These are phyloP conservation scores for Cutaneotrichosporon sp. DNA, from an alignment of 1,284 basidiomycete species.

Conservation along the genomic window DNA sequence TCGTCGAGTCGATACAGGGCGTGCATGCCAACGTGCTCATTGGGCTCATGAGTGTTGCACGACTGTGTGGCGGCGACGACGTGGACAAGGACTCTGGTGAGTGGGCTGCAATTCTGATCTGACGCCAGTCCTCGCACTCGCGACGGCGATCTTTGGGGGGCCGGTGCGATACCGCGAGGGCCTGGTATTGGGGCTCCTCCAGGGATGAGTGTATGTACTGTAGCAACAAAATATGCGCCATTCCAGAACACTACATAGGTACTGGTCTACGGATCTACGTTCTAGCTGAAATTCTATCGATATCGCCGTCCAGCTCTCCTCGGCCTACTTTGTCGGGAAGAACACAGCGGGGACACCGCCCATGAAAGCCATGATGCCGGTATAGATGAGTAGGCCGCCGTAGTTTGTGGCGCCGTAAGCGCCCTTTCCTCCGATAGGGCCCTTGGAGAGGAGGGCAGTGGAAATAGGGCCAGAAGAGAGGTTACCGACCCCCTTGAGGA, in stretches of 20 bases:
- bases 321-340: conserved; percentile 20
- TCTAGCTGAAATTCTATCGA: too few relatives aligned
- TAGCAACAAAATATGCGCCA: too few relatives aligned
- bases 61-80: conserved; percentile 20
- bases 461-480: conserved; percentile 49
- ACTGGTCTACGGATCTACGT: too few relatives aligned
- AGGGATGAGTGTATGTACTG: not conserved
- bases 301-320: too few relatives aligned
- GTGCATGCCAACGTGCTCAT: conserved; percentile 46
- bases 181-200: not conserved
- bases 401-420: conserved; percentile 49
- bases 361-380: conserved; percentile 29
- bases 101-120: not conserved
- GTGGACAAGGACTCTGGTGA: conserved; percentile 2
- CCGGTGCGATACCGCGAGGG: conserved; percentile 14
- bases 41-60: conserved; percentile 36
- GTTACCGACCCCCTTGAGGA: conserved; percentile 49
- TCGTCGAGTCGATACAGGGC: conserved; percentile 37
- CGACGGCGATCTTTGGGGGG: conserved; percentile 20
- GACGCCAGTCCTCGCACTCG: conserved; percentile 13
- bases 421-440: conserved; percentile 33
- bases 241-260: too few relatives aligned
- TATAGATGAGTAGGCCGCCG: conserved; percentile 37
- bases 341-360: conserved; percentile 25
- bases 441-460: conserved; percentile 34